Percentiles rank a stretch among this genome's conserved stretches.
These are phyloP conservation scores for Coriaria nepalensis DNA, from an alignment of 306 rosid species.

Conservation along the genomic window DNA sequence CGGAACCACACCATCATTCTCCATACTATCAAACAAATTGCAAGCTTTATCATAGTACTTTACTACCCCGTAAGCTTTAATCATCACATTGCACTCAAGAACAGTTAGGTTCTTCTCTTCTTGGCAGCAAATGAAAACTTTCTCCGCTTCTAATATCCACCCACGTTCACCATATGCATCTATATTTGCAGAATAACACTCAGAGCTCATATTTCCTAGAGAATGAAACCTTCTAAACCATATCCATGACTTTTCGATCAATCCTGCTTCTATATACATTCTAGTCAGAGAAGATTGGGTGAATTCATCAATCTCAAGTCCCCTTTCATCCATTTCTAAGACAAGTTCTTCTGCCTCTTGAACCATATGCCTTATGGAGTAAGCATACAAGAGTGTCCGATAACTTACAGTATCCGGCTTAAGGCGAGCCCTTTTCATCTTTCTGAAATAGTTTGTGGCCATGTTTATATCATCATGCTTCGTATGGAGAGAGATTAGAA, in stretches of 20 bases:
- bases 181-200: slow-evolving; percentile 63
- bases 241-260: slow-evolving; percentile 58
- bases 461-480: slow-evolving; percentile 39
- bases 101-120: slow-evolving; percentile 43
- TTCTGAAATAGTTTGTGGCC: slow-evolving; percentile 40
- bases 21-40: slow-evolving; percentile 52
- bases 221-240: slow-evolving; percentile 65
- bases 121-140: slow-evolving; percentile 51
- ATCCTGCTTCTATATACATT: slow-evolving; percentile 52
- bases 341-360: slow-evolving; percentile 43
- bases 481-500: slow-evolving; percentile 44
- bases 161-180: slow-evolving; percentile 75
- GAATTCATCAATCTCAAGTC: slow-evolving; percentile 58
- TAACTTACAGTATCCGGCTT: slow-evolving; percentile 56
- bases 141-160: slow-evolving; percentile 53
- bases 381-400: slow-evolving; percentile 56
- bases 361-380: slow-evolving; percentile 62
- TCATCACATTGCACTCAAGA: slow-evolving; percentile 84
- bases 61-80: slow-evolving; percentile 71
- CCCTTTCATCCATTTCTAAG: slow-evolving; percentile 53
- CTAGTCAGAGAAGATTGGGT: slow-evolving; percentile 67
- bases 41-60: slow-evolving; percentile 42
- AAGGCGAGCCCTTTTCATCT: slow-evolving; percentile 48
- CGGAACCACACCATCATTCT: slow-evolving; percentile 31
- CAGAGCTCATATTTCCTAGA: slow-evolving; percentile 44